A percentile compares a stretch with the other conserved stretches of the same genome.
These are phyloP conservation scores for Leucocoprinus leucothites DNA, from an alignment of 768 basidiomycete genomes.

Conservation along the genomic window DNA sequence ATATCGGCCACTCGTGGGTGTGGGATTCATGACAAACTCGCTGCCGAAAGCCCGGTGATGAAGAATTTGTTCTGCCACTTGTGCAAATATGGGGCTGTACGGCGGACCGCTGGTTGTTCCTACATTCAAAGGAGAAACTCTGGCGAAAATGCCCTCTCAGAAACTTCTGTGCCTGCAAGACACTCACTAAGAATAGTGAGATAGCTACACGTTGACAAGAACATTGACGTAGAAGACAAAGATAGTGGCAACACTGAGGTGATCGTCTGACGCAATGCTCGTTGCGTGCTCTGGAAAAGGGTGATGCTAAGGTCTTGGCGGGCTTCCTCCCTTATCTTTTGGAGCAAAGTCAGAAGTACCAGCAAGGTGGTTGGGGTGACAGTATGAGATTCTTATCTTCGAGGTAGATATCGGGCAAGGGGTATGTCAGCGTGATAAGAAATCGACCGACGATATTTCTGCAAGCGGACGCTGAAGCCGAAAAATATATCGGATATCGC, in stretches of 20 bases:
- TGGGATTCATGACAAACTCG: not conserved
- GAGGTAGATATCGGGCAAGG: no score
- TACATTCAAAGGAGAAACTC: not conserved
- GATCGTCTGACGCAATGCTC: not conserved
- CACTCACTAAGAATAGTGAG: not conserved
- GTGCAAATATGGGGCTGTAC: not conserved
- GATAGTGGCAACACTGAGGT: constrained; percentile 4
- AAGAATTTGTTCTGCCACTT: not conserved
- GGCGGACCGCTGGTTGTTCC: no score
- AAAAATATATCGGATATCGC: no score
- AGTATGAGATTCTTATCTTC: not conserved
- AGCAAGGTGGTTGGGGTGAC: not conserved
- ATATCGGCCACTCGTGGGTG: not conserved
- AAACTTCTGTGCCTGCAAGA: not conserved
- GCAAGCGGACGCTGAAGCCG: no score
- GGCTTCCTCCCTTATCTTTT: not conserved
- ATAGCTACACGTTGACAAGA: not conserved
- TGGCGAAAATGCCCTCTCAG: not conserved
- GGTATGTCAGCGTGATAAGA: no score
- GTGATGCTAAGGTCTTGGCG: no score
- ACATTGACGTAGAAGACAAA: not conserved
- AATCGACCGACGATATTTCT: no score
- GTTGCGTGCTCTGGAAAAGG: not conserved
- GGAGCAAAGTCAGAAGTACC: not conserved
- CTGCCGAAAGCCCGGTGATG: not conserved